Evolutionary conservation across 169 alveolate species (phyloP).

Genomic region (Hepatocystis sp.): DNA sequence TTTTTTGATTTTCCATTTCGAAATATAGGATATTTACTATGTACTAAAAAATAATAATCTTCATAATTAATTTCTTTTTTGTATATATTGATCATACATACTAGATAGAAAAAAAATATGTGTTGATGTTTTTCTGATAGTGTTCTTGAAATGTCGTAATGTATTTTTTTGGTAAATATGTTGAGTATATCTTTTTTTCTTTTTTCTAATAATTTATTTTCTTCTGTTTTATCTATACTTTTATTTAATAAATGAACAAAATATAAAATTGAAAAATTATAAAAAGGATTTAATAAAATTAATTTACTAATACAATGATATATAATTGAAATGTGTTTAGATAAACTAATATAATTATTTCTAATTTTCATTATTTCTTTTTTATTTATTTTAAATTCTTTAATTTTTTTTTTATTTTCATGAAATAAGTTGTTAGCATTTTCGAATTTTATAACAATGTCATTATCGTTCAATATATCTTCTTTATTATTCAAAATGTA

Average conservation of each 20-base stretch:
- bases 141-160: slow-evolving; percentile 59
- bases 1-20: slow-evolving; percentile 1
- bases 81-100: slow-evolving; percentile 67
- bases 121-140: slow-evolving; percentile 66
- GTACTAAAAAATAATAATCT: slow-evolving; percentile 57
- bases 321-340: slow-evolving; percentile 48
- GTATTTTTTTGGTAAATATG: slow-evolving; percentile 47
- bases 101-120: slow-evolving; percentile 57
- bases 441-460: slow-evolving; percentile 39
- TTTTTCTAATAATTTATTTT: slow-evolving; percentile 51
- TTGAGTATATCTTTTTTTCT: slow-evolving; percentile 71
- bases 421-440: slow-evolving; percentile 36
- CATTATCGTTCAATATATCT: slow-evolving; percentile 63
- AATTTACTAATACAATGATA: slow-evolving; percentile 39
- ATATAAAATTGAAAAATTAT: slow-evolving; percentile 45
- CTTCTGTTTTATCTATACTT: slow-evolving; percentile 70
- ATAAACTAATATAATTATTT: slow-evolving; percentile 50
- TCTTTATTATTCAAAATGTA: slow-evolving; percentile 58
- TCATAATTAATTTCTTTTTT: slow-evolving; percentile 57
- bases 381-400: slow-evolving; percentile 73
- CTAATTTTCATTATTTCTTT: slow-evolving; percentile 59
- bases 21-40: slow-evolving; percentile 34
- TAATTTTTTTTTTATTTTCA: slow-evolving; percentile 72
- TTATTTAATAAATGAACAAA: slow-evolving; percentile 43
- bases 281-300: slow-evolving; percentile 27